Base-by-base conservation (phyloP, 306 rosid genomes). In the Malus asiatica region DNA sequence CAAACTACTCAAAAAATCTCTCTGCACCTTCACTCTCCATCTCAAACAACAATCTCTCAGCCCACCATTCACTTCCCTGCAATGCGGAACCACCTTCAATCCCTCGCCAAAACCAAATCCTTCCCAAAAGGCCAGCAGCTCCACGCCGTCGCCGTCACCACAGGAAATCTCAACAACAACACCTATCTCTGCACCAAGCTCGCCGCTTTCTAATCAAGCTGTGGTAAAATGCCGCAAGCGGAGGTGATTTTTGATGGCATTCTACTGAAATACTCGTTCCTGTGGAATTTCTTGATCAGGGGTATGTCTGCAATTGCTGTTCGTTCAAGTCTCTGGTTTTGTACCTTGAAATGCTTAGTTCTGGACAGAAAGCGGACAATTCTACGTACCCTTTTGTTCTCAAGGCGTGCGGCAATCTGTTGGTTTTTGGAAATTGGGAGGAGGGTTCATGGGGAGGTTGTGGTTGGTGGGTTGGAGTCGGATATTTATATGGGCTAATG, bases 341-440 rank as follows among this genome's bases (percentile, higher is more conserved):
- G 74, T 88, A 90, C 82, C 84, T 86, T 60, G 64, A 82, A 72
- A 88, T 90, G 88, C 25, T 76, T 38, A 35, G 70, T 57, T 75
- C 65, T 32, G 88, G 90, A 33, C 80, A 33, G 25, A 85, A 76
- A 76, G 79, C 81, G 5, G 87, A 90, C 66, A 73, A 90, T 44
- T 90, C 80, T 66, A 87, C 91, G n/a, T 88, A 83, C 74, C 91
- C 91, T 29, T 88, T 76, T 86, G 88, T 88, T 62, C 84, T 88
- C 11, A 85, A 88, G 80, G 91, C 87, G 7, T 88, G 93, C 22
- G 91, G 91, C 46, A 88, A 86, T 76, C 75, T 83, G 79, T 53
- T 85, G 66, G 52, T 81, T 66, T 66, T 23, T 20, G 58, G 85
- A 68, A 66, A 81, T 80, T n/a, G 90, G 90, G 33, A 84, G 65